A percentile compares a stretch with the other conserved stretches of the same genome.
These are phyloP conservation scores for Epichloe festucae DNA, from an alignment of 2,329 filamentous ascomycete species.

Conservation along the genomic window DNA sequence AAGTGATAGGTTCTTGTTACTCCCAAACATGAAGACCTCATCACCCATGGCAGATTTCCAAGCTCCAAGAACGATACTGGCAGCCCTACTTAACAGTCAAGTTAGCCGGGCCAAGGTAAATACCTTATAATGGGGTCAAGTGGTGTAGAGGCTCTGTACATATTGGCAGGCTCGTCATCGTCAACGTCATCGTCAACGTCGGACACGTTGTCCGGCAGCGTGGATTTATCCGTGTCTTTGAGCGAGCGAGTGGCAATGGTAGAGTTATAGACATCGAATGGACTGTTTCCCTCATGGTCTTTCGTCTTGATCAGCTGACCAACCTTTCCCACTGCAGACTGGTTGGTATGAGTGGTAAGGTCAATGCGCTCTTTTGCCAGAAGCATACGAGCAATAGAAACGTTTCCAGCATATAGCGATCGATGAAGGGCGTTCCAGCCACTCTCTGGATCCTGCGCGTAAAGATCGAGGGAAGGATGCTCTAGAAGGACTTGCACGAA, in stretches of 20 bases:
- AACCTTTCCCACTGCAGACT: constrained; percentile 46
- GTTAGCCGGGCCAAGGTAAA: not conserved
- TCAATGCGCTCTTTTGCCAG: constrained; percentile 65
- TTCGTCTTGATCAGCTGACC: constrained; percentile 85
- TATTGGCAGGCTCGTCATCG: constrained; percentile 12
- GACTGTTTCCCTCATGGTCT: constrained; percentile 86
- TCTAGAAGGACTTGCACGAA: constrained; percentile 74
- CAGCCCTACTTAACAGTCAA: constrained; percentile 7
- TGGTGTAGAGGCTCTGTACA: constrained; percentile 14
- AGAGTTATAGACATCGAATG: constrained; percentile 82
- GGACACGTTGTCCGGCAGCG: constrained; percentile 38
- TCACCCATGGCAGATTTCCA: constrained; percentile 41
- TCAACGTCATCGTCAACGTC: constrained; percentile 43
- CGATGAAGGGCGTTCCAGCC: constrained; percentile 94
- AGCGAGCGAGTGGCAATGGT: constrained; percentile 72
- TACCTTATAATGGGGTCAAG: not conserved
- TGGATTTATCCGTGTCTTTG: constrained; percentile 31
- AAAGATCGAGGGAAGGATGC: constrained; percentile 73
- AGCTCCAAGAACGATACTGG: constrained; percentile 9
- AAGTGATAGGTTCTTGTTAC: constrained; percentile 87
- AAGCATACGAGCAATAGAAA: constrained; percentile 71
- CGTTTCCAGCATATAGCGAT: constrained; percentile 80
- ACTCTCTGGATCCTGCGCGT: constrained; percentile 77
- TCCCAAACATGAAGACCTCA: constrained; percentile 87
- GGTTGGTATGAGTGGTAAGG: constrained; percentile 40